Conservation (phyloP, 495 filamentous ascomycete genomes). For the Hypoxylon lenormandii region DNA sequence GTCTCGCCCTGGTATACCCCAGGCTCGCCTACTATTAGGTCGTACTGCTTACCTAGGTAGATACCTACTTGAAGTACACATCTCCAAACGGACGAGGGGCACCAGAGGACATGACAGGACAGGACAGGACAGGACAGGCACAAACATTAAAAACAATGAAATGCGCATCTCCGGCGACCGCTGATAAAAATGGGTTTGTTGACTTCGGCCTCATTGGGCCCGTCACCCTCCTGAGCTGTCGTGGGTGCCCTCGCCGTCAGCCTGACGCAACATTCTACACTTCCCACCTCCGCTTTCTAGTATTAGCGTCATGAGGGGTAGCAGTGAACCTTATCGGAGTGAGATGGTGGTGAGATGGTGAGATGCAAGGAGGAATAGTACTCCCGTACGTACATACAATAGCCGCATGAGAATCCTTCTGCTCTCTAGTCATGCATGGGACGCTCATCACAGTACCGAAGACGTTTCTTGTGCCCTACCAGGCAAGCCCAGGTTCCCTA, state of each 20-base stretch:
- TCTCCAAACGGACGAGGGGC: constrained; percentile 6
- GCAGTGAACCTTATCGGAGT: constrained; percentile 42
- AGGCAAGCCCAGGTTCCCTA: constrained; percentile 23
- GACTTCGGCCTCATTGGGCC: constrained; percentile 32
- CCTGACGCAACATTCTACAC: constrained; percentile 40
- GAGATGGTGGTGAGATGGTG: too few species aligned
- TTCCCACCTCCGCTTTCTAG: constrained; percentile 45
- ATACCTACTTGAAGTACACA: neutral
- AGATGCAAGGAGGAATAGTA: constrained; percentile 37
- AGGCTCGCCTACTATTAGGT: constrained; percentile 9
- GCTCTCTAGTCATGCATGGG: constrained; percentile 24
- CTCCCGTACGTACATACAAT: constrained; percentile 16
- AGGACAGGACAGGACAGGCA: too few species aligned
- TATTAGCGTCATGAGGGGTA: constrained; percentile 48
- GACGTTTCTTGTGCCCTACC: constrained; percentile 18
- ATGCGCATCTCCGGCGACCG: constrained; percentile 26
- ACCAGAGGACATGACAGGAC: too few species aligned
- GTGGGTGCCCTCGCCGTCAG: constrained; percentile 34
- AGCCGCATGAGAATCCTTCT: constrained; percentile 42
- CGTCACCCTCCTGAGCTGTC: neutral
- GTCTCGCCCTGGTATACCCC: constrained; percentile 36
- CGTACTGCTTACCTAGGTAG: constrained; percentile 12
- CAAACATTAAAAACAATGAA: constrained; percentile 10
- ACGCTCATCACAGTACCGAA: constrained; percentile 28
- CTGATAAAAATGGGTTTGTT: constrained; percentile 16